phyloP scores from a whole-genome alignment of 495 filamentous ascomycete species.

The Pyronema domesticum region DNA sequence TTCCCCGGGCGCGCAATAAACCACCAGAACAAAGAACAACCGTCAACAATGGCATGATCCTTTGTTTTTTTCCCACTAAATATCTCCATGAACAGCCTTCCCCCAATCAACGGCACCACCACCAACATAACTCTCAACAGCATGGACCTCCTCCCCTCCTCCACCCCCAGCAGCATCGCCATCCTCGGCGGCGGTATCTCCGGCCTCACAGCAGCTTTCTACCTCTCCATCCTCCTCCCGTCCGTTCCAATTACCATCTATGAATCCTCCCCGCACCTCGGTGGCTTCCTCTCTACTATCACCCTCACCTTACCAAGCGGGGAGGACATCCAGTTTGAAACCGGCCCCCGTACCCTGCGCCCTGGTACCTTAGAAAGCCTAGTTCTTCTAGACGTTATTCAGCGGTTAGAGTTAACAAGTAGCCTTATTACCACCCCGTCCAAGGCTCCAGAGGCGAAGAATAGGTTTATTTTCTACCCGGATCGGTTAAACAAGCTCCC shows the following conservation, averaged over 20 bases:
- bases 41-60: too few species aligned
- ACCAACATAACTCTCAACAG: too few species aligned
- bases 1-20: too few species aligned
- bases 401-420: constrained; percentile 24
- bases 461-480: constrained; percentile 84
- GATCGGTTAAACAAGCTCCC: constrained; percentile 66
- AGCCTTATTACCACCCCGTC: too few species aligned
- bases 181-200: constrained; percentile 64
- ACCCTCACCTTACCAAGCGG: constrained; percentile 29
- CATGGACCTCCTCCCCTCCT: too few species aligned
- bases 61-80: too few species aligned
- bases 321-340: constrained; percentile 55
- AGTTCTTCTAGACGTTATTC: constrained; percentile 40
- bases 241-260: constrained; percentile 52
- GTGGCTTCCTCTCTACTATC: constrained; percentile 65
- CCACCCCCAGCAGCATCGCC: too few species aligned
- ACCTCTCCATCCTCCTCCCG: constrained; percentile 41
- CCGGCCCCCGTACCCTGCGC: constrained; percentile 64
- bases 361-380: constrained; percentile 31
- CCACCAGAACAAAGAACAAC: too few species aligned
- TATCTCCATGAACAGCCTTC: too few species aligned
- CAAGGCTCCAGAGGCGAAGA: constrained; percentile 30
- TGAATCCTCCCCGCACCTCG: constrained; percentile 47
- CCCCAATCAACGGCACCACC: too few species aligned
- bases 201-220: constrained; percentile 68